Base-by-base conservation (phyloP, 2,329 filamentous ascomycete species). In the Colletotrichum cordylinicola region DNA sequence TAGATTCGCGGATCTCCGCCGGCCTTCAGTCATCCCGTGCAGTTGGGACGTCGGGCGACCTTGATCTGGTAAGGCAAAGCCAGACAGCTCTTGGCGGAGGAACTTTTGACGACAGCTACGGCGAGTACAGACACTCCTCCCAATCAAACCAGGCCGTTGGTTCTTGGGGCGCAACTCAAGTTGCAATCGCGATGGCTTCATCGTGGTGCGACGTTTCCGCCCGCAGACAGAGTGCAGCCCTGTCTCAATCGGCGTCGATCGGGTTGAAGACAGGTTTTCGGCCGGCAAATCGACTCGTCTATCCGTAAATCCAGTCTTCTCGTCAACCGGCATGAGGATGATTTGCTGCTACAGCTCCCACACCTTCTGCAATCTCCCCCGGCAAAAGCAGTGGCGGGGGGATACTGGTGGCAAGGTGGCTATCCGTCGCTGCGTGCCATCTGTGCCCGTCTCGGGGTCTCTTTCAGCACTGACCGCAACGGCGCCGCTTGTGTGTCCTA, bases 131-230 rank as follows among this genome's bases (percentile, higher is more conserved):
- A 15, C 10, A 21, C 5, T 3, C 12, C n/a, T 39, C 18, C 62
- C 69, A 75, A 73, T 73, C 62, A 64, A 12, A 6, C 15, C 21
- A 33, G 12, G 29, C 13, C 61, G 61, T 39, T 61, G 69, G 55
- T 62, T 55, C 62, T 33, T 27, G 27, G 24, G 33, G 8, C 21
- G 33, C 31, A 56, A 9, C 70, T 39, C 56, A 48, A 29, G 58
- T 33, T 55, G 43, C 18, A 27, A 69, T 74, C 58, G 29, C 64
- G 58, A 74, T 73, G 74, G 70, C 43, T 67, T 69, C 64, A 27
- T 65, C 43, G 64, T 65, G 70, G 74, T 74, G 74, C 58, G 65
- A 73, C 33, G 24, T 16, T 10, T 48, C 21, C 61, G 39, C 68
- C 39, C 31, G 55, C 72, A 72, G 62, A 62, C 13, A 61, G 4